phyloP scores from a whole-genome alignment of 805 yeast species.

The Deakozyma indianensis region DNA sequence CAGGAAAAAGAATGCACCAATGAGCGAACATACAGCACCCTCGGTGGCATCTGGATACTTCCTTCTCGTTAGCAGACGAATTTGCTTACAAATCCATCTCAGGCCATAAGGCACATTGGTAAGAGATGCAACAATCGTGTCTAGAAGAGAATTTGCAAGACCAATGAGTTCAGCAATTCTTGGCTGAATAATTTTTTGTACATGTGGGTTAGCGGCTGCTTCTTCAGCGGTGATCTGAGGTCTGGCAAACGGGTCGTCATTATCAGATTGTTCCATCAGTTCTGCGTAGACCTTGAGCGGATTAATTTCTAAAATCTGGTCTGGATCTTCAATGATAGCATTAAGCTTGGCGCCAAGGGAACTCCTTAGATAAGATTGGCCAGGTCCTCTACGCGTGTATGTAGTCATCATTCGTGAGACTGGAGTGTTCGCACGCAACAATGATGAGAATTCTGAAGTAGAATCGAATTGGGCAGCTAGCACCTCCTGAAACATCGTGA shows the following conservation, averaged over 20 bases:
- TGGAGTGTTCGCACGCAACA: conserved; percentile 26
- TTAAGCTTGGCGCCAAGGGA: conserved; percentile 17
- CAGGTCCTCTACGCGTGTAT: conserved; percentile 26
- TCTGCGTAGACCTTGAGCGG: conserved; percentile 21
- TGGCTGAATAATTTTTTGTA: conserved; percentile 15
- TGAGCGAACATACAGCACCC: conserved; percentile 25
- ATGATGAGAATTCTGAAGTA: conserved; percentile 20
- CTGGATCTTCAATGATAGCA: conserved; percentile 14
- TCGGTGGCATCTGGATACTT: conserved; percentile 46
- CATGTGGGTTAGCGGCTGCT: conserved; percentile 18
- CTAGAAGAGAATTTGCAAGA: conserved; percentile 23
- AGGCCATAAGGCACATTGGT: conserved; percentile 56
- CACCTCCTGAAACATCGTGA: conserved; percentile 25
- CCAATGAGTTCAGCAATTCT: conserved; percentile 14
- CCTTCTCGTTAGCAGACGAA: conserved; percentile 34
- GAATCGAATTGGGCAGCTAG: conserved; percentile 23
- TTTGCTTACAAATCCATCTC: conserved; percentile 56
- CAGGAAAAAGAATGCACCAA: conserved; percentile 77
- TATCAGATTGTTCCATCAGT: conserved; percentile 9
- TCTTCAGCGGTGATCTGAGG: conserved; percentile 17
- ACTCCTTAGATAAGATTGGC: conserved; percentile 23
- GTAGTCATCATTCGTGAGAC: conserved; percentile 27
- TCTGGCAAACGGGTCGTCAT: conserved; percentile 9
- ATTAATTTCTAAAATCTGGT: conserved; percentile 19
- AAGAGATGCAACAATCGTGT: conserved; percentile 41